These are phyloP conservation scores for Rehmannia glutinosa DNA, from an alignment of 257 asterid species.

Conservation along the genomic window DNA sequence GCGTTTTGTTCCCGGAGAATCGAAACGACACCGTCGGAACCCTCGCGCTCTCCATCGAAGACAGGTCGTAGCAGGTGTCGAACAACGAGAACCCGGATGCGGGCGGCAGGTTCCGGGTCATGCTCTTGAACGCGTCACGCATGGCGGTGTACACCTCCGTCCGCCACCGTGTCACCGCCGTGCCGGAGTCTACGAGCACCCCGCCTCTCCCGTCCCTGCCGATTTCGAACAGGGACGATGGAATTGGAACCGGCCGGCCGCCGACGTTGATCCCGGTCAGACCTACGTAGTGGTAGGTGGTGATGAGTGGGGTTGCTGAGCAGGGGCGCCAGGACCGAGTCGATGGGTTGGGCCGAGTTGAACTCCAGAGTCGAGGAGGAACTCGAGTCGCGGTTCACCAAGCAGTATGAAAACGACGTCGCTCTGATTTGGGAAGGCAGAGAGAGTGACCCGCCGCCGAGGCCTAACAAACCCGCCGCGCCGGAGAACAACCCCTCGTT, in stretches of 20 bases:
- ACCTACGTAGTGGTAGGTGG: constrained; percentile 52
- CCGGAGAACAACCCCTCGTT: constrained; percentile 65
- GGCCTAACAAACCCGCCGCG: constrained; percentile 63
- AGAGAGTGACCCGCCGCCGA: constrained; percentile 66
- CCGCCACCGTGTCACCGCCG: constrained; percentile 74
- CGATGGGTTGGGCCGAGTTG: constrained; percentile 51
- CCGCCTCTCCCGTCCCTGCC: constrained; percentile 63
- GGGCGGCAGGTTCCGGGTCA: constrained; percentile 25
- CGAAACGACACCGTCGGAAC: constrained; percentile 67
- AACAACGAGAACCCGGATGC: constrained; percentile 40
- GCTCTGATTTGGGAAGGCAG: constrained; percentile 66
- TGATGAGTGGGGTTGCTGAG: constrained; percentile 29
- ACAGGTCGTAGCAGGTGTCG: constrained; percentile 75
- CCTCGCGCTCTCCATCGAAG: constrained; percentile 28
- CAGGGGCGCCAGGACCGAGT: constrained; percentile 54
- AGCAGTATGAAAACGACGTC: constrained; percentile 70
- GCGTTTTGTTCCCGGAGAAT: constrained; percentile 42
- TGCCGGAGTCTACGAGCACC: constrained; percentile 83
- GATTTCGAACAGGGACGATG: constrained; percentile 33
- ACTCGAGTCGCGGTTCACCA: constrained; percentile 67
- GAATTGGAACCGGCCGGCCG: constrained; percentile 32
- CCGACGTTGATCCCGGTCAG: constrained; percentile 67
- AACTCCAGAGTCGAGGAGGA: constrained; percentile 67
- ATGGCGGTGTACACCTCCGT: constrained; percentile 40
- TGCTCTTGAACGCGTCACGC: constrained; percentile 45